Evolutionary conservation across 208 protist species (phyloP), one percentile per base, ranked within the genome.

Genomic region (Crithidia brevicula): DNA sequence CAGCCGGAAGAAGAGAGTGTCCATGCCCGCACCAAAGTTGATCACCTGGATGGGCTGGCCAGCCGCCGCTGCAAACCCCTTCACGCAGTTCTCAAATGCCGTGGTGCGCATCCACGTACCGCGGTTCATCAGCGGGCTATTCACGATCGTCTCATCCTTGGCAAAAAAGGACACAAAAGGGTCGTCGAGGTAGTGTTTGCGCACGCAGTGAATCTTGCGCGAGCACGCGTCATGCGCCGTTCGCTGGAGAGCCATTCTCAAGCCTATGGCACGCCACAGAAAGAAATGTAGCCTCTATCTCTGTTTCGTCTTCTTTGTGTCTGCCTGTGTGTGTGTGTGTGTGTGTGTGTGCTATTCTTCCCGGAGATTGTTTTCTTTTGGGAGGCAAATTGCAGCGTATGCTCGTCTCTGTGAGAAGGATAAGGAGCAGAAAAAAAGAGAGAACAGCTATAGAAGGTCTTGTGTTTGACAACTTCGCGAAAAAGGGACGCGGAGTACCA

Each of bases 81-180:
- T 62, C 18, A 97, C 73, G 54, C 74, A 86, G 50, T 83, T 82
- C 66, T 97, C 89, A 64, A 97, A 89, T 9, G 89, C 92, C 15
- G 68, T 88, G 0, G 89, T 92, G 25, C 92, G 85, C 49, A 97
- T 81, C 92, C 92, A 97, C 42, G 87, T 95, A 6, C 92, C 92
- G 52, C 92, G 84, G 46, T 97, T 97, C 92, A 97, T 97, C 18
- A 97, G 65, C 6, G 92, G 92, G 58, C 92, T 97, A 74, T 97
- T 97, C 31, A 97, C 76, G 23, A 95, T 86, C 4, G 92, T 97
- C 36, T 74, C 72, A 67, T 97, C 92, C 52, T 83, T 84, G 5
- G 84, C 72, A 60, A 97, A 95, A 43, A 82, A 89, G 18, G 68
- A 56, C 28, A 89, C 88, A 69, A 94, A 97, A 2, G 92, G 92